Evolutionary conservation across 1,139 yeast species (phyloP).

Genomic region (Casaregolazyma suthepensis): DNA sequence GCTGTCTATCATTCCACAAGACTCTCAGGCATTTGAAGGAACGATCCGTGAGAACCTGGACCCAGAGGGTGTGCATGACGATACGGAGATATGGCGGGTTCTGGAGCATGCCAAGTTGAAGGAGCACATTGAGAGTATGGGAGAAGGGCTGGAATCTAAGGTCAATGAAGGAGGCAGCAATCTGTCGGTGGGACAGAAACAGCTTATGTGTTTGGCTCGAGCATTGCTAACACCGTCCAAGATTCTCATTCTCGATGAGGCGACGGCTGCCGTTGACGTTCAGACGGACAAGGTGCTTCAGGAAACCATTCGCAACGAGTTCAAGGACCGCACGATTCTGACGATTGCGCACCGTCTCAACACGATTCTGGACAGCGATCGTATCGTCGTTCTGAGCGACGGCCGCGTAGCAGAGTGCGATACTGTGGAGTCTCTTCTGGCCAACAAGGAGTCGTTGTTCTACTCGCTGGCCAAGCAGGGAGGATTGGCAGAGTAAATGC

Average conservation of each 20-base stretch:
- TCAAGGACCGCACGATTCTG: conserved; percentile 80
- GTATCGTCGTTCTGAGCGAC: conserved; percentile 76
- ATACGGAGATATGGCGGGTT: conserved; percentile 80
- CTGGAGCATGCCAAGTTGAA: conserved; percentile 81
- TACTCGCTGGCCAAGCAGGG: conserved; percentile 71
- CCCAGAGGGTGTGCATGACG: conserved; percentile 64
- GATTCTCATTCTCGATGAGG: conserved; percentile 84
- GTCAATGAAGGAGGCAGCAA: conserved; percentile 82
- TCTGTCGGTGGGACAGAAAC: conserved; percentile 87
- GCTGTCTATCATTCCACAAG: conserved; percentile 92
- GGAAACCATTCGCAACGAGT: conserved; percentile 78
- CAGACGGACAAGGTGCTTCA: conserved; percentile 87
- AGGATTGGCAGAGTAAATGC: conserved; percentile 28
- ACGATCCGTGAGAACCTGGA: conserved; percentile 83
- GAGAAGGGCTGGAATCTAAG: conserved; percentile 54
- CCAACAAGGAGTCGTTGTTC: conserved; percentile 63
- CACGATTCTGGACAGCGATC: conserved; percentile 87
- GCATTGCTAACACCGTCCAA: conserved; percentile 76
- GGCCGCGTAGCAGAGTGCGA: conserved; percentile 89
- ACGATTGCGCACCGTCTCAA: conserved; percentile 94
- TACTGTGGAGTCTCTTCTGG: conserved; percentile 62
- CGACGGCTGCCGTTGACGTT: conserved; percentile 96
- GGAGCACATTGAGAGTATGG: conserved; percentile 63
- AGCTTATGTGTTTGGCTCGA: conserved; percentile 84
- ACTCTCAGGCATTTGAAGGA: conserved; percentile 94